Evolutionary conservation across 768 basidiomycete genomes (phyloP).

Genomic region (Mycena galopus): DNA sequence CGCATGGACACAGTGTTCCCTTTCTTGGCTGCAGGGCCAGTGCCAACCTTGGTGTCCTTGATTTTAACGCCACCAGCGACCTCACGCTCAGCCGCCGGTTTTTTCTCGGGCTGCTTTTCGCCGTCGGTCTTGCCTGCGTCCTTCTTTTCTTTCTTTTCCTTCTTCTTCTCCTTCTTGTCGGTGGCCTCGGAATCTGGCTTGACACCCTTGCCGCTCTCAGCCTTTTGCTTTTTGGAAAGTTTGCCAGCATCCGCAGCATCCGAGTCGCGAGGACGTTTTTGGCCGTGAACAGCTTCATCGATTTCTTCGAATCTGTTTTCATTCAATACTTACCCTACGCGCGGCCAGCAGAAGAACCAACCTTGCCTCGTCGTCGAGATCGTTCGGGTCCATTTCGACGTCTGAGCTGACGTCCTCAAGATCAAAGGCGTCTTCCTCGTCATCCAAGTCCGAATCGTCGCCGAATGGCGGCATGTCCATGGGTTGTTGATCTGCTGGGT

Average conservation of each 20-base stretch:
- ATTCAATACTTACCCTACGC: neutral
- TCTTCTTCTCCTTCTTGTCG: slow-evolving; percentile 61
- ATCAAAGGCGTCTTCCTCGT: slow-evolving; percentile 69
- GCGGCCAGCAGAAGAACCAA: slow-evolving; percentile 43
- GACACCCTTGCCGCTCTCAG: slow-evolving; percentile 35
- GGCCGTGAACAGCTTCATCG: slow-evolving; percentile 54
- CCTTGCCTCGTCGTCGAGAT: slow-evolving; percentile 70
- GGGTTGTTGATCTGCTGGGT: slow-evolving; percentile 62
- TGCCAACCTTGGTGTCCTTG: slow-evolving; percentile 82
- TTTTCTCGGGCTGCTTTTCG: slow-evolving; percentile 39
- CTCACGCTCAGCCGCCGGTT: slow-evolving; percentile 53
- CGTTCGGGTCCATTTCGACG: slow-evolving; percentile 79
- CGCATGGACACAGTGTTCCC: slow-evolving; percentile 89
- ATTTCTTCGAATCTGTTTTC: slow-evolving; percentile 83
- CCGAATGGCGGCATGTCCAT: slow-evolving; percentile 61
- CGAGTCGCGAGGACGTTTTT: slow-evolving; percentile 78
- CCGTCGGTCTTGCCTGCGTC: slow-evolving; percentile 64
- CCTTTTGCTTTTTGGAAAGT: slow-evolving; percentile 38
- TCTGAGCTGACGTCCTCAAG: slow-evolving; percentile 87
- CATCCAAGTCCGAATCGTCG: slow-evolving; percentile 54
- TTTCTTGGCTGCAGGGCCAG: slow-evolving; percentile 88
- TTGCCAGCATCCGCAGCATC: slow-evolving; percentile 54
- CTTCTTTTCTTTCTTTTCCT: slow-evolving; percentile 83
- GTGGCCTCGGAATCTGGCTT: slow-evolving; percentile 34
- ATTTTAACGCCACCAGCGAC: slow-evolving; percentile 82